Conservation (phyloP, 495 filamentous ascomycete species). For the Hyaloscypha hepaticicola region DNA sequence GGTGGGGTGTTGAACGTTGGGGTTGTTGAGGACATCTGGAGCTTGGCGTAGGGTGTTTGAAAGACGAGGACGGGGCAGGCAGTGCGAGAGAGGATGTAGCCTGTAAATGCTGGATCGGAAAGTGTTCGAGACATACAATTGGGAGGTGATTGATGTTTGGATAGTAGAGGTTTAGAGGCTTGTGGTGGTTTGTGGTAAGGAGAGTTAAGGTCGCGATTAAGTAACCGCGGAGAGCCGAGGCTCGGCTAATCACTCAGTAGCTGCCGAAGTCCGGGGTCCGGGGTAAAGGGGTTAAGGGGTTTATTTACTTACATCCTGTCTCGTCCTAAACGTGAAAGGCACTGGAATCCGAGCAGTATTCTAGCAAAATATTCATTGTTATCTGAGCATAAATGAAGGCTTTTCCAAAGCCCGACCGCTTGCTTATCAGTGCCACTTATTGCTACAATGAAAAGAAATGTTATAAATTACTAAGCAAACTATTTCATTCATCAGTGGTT, state of each 20-base stretch:
- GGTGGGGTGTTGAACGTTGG: slow-evolving; percentile 24
- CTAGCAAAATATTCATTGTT: too few species aligned
- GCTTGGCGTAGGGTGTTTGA: background rate
- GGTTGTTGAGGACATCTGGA: slow-evolving; percentile 2
- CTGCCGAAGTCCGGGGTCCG: background rate
- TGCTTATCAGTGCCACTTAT: too few species aligned
- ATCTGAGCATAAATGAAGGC: too few species aligned
- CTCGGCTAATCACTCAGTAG: background rate
- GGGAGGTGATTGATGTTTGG: too few species aligned
- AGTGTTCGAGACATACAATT: slow-evolving; percentile 8
- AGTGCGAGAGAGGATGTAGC: slow-evolving; percentile 17
- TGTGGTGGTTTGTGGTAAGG: background rate
- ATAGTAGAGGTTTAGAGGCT: background rate
- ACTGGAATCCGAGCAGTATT: too few species aligned
- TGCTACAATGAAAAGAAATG: too few species aligned
- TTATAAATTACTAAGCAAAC: too few species aligned
- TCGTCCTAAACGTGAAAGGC: too few species aligned
- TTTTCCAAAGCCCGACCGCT: too few species aligned
- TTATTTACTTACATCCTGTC: background rate
- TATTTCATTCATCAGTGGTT: too few species aligned
- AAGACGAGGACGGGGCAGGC: slow-evolving; percentile 17
- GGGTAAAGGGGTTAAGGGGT: slow-evolving; percentile 5
- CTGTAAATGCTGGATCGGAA: slow-evolving; percentile 9
- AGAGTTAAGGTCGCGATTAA: background rate
- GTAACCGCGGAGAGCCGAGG: slow-evolving; percentile 1